Percentiles rank a stretch among this genome's conserved stretches.
Evolutionary conservation across 192 early-diverging fungal genomes (phyloP).

Genomic region (Polychytrium aggregatum): DNA sequence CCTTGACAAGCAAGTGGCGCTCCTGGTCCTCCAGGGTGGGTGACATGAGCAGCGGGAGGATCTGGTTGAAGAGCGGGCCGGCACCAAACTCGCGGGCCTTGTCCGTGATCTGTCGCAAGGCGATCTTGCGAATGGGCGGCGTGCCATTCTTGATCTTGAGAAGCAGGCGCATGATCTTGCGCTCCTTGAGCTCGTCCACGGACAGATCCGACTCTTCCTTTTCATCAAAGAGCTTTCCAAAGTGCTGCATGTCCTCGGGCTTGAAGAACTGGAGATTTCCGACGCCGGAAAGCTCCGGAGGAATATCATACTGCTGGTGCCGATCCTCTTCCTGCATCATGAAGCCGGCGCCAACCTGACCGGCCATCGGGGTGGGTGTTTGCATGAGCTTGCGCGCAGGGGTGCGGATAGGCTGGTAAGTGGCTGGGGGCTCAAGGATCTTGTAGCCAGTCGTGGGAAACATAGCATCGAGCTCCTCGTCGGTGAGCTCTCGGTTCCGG

Average conservation of each 20-base stretch:
- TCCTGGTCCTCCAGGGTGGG: slow-evolving; percentile 97
- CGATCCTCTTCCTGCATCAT: slow-evolving; percentile 73
- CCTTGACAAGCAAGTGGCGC: slow-evolving; percentile 94
- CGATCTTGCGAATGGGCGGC: slow-evolving; percentile 83
- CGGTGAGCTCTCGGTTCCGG: slow-evolving; percentile 76
- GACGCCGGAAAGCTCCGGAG: slow-evolving; percentile 81
- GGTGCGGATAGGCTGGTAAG: slow-evolving; percentile 88
- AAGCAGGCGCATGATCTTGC: slow-evolving; percentile 89
- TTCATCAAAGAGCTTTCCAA: slow-evolving; percentile 74
- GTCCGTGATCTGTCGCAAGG: slow-evolving; percentile 90
- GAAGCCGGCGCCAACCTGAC: slow-evolving; percentile 54
- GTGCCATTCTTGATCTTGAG: slow-evolving; percentile 98
- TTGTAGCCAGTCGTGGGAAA: slow-evolving; percentile 84
- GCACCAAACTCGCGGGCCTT: slow-evolving; percentile 92
- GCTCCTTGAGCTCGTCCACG: slow-evolving; percentile 82
- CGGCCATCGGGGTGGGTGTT: slow-evolving; percentile 79
- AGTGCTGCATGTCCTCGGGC: slow-evolving; percentile 95
- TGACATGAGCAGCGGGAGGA: slow-evolving; percentile 90
- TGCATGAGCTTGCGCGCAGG: slow-evolving; percentile 90
- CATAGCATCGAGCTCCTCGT: slow-evolving; percentile 92
- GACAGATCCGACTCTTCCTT: slow-evolving; percentile 72
- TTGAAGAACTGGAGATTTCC: slow-evolving; percentile 82
- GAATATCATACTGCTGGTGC: slow-evolving; percentile 45
- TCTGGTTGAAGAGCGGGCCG: slow-evolving; percentile 90
- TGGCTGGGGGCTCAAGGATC: slow-evolving; percentile 77